These are phyloP conservation scores for Clonostachys rosea DNA, from an alignment of 2,329 filamentous ascomycete genomes.

Conservation along the genomic window DNA sequence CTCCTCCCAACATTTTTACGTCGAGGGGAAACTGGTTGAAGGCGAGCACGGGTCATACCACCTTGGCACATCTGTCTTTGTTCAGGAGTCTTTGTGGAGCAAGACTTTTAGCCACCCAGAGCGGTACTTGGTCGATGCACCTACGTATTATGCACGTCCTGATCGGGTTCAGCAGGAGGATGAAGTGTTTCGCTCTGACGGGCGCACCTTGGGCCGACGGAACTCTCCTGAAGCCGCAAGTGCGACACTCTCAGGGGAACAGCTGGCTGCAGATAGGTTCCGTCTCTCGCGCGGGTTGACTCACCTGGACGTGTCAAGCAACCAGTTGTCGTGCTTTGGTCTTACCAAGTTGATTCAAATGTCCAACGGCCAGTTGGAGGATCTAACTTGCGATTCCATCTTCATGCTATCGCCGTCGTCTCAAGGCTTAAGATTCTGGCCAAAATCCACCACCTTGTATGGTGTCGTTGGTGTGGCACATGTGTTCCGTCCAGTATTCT, in stretches of 20 bases:
- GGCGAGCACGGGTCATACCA: conserved; percentile 18
- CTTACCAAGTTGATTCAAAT: conserved; percentile 35
- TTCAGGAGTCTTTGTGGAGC: conserved; percentile 44
- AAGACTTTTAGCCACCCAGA: conserved; percentile 35
- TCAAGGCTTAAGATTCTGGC: conserved; percentile 12
- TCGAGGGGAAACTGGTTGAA: conserved; percentile 37
- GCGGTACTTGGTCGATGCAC: conserved; percentile 43
- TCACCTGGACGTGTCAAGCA: conserved; percentile 49
- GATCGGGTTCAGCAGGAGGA: conserved; percentile 9
- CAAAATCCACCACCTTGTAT: conserved; percentile 21
- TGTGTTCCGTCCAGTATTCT: conserved; percentile 46
- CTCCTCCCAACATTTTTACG: conserved; percentile 28
- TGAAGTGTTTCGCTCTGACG: conserved; percentile 23
- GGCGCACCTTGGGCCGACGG: conserved; percentile 8
- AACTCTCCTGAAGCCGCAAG: conserved; percentile 19
- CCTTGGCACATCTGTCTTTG: conserved; percentile 35
- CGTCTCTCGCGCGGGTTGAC: conserved; percentile 31
- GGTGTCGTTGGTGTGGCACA: conserved; percentile 41
- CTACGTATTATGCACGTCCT: conserved; percentile 17
- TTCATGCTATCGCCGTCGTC: conserved; percentile 15
- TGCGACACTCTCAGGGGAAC: conserved; percentile 12
- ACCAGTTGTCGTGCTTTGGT: conserved; percentile 36
- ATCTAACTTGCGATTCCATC: conserved; percentile 45
- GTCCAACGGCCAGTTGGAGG: conserved; percentile 41
- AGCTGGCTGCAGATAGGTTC: conserved; percentile 9